Conservation (phyloP, 805 yeast species). For the Kodamaea fukazawae region DNA sequence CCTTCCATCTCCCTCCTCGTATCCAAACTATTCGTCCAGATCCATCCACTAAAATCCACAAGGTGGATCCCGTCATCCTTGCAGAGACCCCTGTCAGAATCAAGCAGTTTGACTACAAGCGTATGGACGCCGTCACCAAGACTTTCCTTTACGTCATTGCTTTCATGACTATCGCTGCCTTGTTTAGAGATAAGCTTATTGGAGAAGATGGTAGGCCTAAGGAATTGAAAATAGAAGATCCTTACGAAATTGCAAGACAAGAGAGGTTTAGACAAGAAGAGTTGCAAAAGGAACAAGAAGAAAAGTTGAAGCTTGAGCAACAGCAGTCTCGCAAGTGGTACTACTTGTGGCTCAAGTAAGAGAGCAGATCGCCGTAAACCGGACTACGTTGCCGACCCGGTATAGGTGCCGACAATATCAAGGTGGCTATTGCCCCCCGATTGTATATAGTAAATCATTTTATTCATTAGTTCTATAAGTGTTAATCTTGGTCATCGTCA, state of each 20-base stretch:
- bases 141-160: slow-evolving; percentile 49
- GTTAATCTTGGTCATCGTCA: slow-evolving; percentile 33
- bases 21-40: slow-evolving; percentile 34
- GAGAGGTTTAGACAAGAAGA: slow-evolving; percentile 15
- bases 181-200: slow-evolving; percentile 52
- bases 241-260: slow-evolving; percentile 29
- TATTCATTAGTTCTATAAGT: slow-evolving; percentile 2
- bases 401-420: too few species aligned
- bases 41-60: slow-evolving; percentile 22
- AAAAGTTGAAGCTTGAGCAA: slow-evolving; percentile 8
- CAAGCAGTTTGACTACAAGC: slow-evolving; percentile 45
- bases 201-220: slow-evolving; percentile 45
- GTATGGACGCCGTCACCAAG: slow-evolving; percentile 57
- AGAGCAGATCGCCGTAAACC: too few species aligned
- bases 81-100: slow-evolving; percentile 44
- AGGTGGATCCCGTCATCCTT: slow-evolving; percentile 41
- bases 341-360: slow-evolving; percentile 46
- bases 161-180: slow-evolving; percentile 48
- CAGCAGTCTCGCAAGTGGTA: slow-evolving; percentile 42
- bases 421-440: too few species aligned
- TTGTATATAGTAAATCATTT: slow-evolving; percentile 2
- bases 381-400: too few species aligned
- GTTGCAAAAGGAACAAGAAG: slow-evolving; percentile 10
- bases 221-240: slow-evolving; percentile 38
- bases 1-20: slow-evolving; percentile 33